A percentile compares a stretch with the other conserved stretches of the same genome.
Evolutionary conservation across 768 basidiomycete genomes (phyloP).

Genomic region (Boletus subcaerulescens): DNA sequence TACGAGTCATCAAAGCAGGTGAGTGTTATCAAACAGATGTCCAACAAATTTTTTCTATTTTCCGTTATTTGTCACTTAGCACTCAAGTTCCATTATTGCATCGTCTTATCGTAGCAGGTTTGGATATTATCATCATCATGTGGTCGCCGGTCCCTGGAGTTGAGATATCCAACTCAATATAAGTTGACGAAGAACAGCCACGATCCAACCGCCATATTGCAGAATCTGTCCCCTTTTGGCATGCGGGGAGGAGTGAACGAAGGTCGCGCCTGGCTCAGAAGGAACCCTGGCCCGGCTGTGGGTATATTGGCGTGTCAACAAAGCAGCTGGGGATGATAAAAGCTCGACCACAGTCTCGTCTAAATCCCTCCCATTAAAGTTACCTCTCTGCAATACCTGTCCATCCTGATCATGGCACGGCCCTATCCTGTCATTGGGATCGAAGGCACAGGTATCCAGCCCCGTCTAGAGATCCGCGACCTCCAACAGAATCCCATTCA

Average conservation of each 20-base stretch:
- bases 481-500: conserved; percentile 10
- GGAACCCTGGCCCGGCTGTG: neutral
- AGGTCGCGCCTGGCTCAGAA: too few relatives aligned
- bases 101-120: too few relatives aligned
- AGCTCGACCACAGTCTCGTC: neutral
- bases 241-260: neutral
- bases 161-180: too few relatives aligned
- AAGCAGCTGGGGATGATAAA: neutral
- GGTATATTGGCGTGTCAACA: neutral
- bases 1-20: too few relatives aligned
- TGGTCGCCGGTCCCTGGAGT: too few relatives aligned
- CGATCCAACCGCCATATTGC: too few relatives aligned
- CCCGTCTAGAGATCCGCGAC: conserved; percentile 17
- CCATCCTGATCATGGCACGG: conserved; percentile 7
- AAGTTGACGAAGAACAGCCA: too few relatives aligned
- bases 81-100: too few relatives aligned
- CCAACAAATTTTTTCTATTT: too few relatives aligned
- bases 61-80: too few relatives aligned
- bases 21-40: too few relatives aligned
- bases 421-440: conserved; percentile 8
- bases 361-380: neutral
- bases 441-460: conserved; percentile 1
- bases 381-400: neutral
- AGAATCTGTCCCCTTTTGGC: neutral
- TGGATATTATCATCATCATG: too few relatives aligned